Conservation (phyloP, 306 rosid genomes). For the Prunus salicina region DNA sequence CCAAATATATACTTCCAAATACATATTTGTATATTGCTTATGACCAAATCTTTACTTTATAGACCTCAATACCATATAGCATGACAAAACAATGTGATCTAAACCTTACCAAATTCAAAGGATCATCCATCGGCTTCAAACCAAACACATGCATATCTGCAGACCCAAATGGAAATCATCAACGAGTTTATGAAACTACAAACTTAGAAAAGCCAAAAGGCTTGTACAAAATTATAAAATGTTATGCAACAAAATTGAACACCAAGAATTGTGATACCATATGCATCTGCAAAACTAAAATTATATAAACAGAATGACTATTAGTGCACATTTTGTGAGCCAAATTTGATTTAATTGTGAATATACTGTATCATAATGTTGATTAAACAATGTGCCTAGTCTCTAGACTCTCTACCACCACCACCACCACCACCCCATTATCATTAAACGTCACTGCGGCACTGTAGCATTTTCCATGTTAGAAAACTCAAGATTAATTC, state of each 20-base stretch:
- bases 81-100: background rate
- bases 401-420: background rate
- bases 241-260: background rate
- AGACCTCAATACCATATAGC: background rate
- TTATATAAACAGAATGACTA: background rate
- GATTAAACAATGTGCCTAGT: background rate
- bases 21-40: background rate
- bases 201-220: conserved; percentile 1
- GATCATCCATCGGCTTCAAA: conserved; percentile 67
- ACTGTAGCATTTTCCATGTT: background rate
- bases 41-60: background rate
- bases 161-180: conserved; percentile 15
- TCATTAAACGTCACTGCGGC: background rate
- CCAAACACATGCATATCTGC: conserved; percentile 67
- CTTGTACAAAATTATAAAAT: background rate
- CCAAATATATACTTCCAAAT: background rate
- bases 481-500: background rate
- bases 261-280: conserved; percentile 1
- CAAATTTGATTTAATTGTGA: background rate
- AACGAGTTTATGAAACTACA: conserved; percentile 2
- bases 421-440: background rate
- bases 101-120: conserved; percentile 77
- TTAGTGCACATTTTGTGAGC: background rate
- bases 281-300: background rate
- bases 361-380: background rate